A percentile compares a stretch with the other conserved stretches of the same genome.
Evolutionary conservation across 2,329 filamentous ascomycete species (phyloP).

Genomic region (Scopulariopsis brevicaulis): DNA sequence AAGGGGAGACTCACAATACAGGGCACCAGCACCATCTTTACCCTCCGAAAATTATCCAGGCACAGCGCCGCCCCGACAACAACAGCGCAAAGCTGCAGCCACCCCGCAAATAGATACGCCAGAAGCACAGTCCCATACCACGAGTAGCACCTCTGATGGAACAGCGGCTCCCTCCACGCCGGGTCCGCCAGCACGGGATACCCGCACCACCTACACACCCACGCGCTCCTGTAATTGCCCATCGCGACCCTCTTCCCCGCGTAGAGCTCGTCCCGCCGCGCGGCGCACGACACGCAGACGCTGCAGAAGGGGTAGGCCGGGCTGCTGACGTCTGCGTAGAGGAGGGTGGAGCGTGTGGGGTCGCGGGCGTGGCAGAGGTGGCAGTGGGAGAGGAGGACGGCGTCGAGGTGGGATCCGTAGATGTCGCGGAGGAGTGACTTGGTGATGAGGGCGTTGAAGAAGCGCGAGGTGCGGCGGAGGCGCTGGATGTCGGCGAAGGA

Average conservation of each 20-base stretch:
- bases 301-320: constrained; percentile 24
- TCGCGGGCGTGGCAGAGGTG: constrained; percentile 24
- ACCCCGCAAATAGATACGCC: constrained; percentile 24
- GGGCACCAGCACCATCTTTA: constrained; percentile 18
- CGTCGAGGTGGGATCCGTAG: constrained; percentile 12
- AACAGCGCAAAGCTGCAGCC: constrained; percentile 22
- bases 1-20: constrained; percentile 18
- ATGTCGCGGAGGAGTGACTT: constrained; percentile 22
- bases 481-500: constrained; percentile 29
- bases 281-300: constrained; percentile 26
- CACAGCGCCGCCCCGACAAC: constrained; percentile 23
- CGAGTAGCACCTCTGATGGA: constrained; percentile 25
- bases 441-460: constrained; percentile 21
- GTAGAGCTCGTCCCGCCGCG: constrained; percentile 19
- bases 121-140: constrained; percentile 24
- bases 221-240: constrained; percentile 20
- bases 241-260: constrained; percentile 25
- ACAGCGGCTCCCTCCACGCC: constrained; percentile 23
- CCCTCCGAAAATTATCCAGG: constrained; percentile 22
- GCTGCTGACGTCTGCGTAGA: constrained; percentile 17
- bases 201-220: constrained; percentile 33
- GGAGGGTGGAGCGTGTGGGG: constrained; percentile 16
- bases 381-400: constrained; percentile 24
- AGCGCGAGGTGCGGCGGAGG: constrained; percentile 26
- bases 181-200: constrained; percentile 19